Evolutionary conservation across 108 stramenopile species (phyloP).

Genomic region (Skeletonema marinoi): DNA sequence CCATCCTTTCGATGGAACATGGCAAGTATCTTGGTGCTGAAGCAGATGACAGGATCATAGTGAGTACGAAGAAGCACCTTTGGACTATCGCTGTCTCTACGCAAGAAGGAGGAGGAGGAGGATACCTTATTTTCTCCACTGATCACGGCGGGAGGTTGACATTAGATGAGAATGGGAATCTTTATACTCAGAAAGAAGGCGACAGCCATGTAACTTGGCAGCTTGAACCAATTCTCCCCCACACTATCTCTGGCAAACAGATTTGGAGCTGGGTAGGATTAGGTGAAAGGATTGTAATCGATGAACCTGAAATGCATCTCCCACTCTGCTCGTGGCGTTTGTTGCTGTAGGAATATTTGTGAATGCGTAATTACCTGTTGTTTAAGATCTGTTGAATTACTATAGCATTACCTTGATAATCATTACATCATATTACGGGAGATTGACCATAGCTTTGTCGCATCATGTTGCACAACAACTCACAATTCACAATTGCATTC

Average conservation of each 20-base stretch:
- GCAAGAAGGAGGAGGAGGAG: conserved; percentile 5
- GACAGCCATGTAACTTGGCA: conserved; percentile 9
- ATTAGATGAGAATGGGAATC: conserved; percentile 2
- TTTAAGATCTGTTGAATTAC: neutral
- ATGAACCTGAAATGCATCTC: neutral
- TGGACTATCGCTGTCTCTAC: conserved; percentile 14
- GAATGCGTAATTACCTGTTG: neutral
- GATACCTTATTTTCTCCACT: conserved; percentile 5
- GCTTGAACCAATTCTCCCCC: conserved; percentile 28
- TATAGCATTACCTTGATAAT: too few species aligned
- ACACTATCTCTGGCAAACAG: conserved; percentile 9
- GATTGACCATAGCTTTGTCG: neutral
- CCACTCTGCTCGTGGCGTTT: conserved; percentile 22
- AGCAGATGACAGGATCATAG: conserved; percentile 1
- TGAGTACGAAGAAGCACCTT: conserved; percentile 14
- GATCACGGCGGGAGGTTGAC: neutral
- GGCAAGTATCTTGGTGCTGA: conserved; percentile 24
- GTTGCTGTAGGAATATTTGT: neutral
- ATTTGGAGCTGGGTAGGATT: conserved; percentile 5
- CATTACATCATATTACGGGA: neutral
- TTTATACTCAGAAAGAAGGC: neutral
- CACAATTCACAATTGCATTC: neutral
- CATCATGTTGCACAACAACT: neutral
- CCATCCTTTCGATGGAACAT: conserved; percentile 17
- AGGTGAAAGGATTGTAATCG: neutral